A percentile compares a stretch with the other conserved stretches of the same genome.
Conservation (phyloP, 208 protist genomes). For the Trichomonas gallinae region DNA sequence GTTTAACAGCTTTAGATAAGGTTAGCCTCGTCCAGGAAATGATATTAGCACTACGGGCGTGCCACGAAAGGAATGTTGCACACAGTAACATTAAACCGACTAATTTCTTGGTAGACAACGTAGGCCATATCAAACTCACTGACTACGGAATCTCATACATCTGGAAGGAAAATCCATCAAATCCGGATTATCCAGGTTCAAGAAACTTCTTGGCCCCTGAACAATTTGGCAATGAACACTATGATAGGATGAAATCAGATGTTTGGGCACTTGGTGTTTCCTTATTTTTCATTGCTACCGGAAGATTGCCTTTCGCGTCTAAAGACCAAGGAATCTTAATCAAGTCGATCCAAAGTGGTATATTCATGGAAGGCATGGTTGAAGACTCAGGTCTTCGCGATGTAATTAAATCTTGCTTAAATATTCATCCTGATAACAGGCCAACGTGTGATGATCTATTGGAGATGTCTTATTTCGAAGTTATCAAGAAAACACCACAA, state of each 20-base stretch:
- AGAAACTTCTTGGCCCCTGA: background rate
- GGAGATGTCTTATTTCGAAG: background rate
- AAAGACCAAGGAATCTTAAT: background rate
- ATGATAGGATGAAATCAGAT: background rate
- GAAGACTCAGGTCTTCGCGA: background rate
- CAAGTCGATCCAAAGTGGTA: background rate
- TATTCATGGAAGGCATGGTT: background rate
- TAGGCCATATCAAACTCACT: background rate
- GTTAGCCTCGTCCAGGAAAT: background rate
- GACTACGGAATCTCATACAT: background rate
- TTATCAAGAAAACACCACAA: background rate
- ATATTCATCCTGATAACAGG: background rate
- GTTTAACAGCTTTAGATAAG: background rate
- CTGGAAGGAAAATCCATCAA: background rate
- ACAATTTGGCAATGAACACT: background rate
- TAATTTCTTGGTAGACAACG: background rate
- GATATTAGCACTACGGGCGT: background rate
- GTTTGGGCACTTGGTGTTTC: background rate
- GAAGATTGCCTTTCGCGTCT: background rate
- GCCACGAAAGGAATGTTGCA: background rate
- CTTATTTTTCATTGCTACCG: background rate
- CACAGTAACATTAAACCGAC: background rate
- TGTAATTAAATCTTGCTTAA: background rate
- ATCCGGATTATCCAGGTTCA: background rate
- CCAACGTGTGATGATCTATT: background rate